Base-by-base conservation (phyloP, 768 basidiomycete genomes). In the Lentinula lateritia region DNA sequence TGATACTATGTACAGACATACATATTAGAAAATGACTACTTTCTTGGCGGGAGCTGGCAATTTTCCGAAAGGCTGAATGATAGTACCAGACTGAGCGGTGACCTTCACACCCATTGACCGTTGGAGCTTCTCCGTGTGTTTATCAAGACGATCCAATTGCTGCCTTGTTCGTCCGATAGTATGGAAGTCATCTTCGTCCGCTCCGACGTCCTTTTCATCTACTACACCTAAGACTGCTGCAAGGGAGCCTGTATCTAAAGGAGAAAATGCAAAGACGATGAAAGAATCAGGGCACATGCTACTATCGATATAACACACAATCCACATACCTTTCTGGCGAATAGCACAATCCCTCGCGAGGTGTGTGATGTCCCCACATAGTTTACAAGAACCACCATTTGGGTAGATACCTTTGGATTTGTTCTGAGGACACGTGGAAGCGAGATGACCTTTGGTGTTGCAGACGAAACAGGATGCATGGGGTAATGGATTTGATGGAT, bases 121-220 rank as follows among this genome's bases (percentile, higher is more conserved):
- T 69, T 74, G 82, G 36, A 65, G 45, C 62, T 74, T 80, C 32
- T 77, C 78, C 55, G 78, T 76, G 48, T 68, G 71, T 66, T 80
- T 84, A 67, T 88, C 86, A 32, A 85, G 83, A 34, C 73, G 78
- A 34, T 89, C 84, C 0, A 92, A 76, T 62, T 88, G 85, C 9
- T 71, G 74, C 50, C 78, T 83, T 58, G 76, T 81, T 48, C 93
- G 82, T 69, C 87, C 88, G 71, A 94, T 81, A 0, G 78, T 78
- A 71, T 95, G 94, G 74, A 95, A 97, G 70, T 97, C 95, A 69
- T 98, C 95, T 72, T 98, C 95, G 70, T 98, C 95, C 8, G 95
- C 89, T 23, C 93, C 93, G 0, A 82, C 85, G 35, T 70, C 70
- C 7, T 28, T 41, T 0, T 70, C 72, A 16, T 83, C 82, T 28